Percentiles rank a stretch among this genome's conserved stretches.
phyloP scores from a whole-genome alignment of 2,329 filamentous ascomycete genomes.

The Cordyceps javanica region DNA sequence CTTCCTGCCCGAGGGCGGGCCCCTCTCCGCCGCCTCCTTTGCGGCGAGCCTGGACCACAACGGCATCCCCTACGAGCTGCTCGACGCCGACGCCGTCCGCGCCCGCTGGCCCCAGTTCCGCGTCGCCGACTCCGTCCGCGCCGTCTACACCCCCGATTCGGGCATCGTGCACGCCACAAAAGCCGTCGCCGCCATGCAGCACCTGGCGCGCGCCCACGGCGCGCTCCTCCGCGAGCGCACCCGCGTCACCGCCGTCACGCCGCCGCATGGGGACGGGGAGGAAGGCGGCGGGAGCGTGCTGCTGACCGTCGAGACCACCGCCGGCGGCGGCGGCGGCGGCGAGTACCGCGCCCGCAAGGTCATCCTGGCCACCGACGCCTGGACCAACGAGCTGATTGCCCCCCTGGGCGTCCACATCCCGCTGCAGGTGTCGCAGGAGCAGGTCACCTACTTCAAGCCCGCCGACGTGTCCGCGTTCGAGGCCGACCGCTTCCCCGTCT shows the following conservation, averaged over 20 bases:
- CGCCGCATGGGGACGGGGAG: background rate
- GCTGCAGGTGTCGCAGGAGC: conserved; percentile 8
- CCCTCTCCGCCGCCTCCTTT: background rate
- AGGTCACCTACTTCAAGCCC: conserved; percentile 16
- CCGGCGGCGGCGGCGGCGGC: too few relatives aligned
- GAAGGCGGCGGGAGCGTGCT: too few relatives aligned
- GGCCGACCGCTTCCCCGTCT: conserved; percentile 12
- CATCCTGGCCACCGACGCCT: conserved; percentile 15
- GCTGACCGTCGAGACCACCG: conserved; percentile 11
- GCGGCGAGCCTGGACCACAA: conserved; percentile 11
- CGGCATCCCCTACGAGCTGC: conserved; percentile 17
- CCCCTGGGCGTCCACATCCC: conserved; percentile 23
- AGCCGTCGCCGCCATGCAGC: conserved; percentile 14
- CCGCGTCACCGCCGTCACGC: background rate
- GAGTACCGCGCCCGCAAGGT: conserved; percentile 9
- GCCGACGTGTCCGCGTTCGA: conserved; percentile 1
- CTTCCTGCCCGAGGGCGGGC: conserved; percentile 17
- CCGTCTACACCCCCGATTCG: conserved; percentile 20
- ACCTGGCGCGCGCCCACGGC: conserved; percentile 8
- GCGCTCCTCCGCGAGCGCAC: conserved; percentile 12
- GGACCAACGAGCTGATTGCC: conserved; percentile 13
- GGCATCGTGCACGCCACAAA: conserved; percentile 17
- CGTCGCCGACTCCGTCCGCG: conserved; percentile 13
- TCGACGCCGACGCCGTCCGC: conserved; percentile 14
- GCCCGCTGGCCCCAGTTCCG: conserved; percentile 19